Conservation (phyloP, 2,329 filamentous ascomycete genomes). For the Phialemoniopsis sp. region DNA sequence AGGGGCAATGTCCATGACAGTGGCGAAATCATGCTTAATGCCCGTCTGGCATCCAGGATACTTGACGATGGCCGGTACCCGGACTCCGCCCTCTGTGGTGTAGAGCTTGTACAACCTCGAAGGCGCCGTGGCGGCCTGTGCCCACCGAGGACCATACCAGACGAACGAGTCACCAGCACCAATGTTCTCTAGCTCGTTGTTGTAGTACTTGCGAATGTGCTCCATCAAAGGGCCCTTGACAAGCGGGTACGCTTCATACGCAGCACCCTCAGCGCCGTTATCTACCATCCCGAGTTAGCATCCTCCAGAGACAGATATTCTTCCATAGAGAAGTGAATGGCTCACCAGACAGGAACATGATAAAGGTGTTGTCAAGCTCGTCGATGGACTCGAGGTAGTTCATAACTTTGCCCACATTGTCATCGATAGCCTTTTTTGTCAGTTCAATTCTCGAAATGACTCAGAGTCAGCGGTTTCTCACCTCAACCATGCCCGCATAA, state of each 20-base stretch:
- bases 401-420: slow-evolving; percentile 55
- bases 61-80: slow-evolving; percentile 42
- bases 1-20: slow-evolving; percentile 47
- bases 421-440: slow-evolving; percentile 51
- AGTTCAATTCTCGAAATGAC: no score
- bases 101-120: slow-evolving; percentile 23
- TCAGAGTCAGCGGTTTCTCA: no score
- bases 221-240: slow-evolving; percentile 14
- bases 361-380: slow-evolving; percentile 59
- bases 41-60: slow-evolving; percentile 13
- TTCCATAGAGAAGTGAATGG: no score
- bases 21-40: slow-evolving; percentile 46
- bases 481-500: slow-evolving; percentile 62
- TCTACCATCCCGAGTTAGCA: no score
- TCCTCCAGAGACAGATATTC: no score
- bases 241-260: slow-evolving; percentile 14
- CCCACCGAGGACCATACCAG: slow-evolving; percentile 54
- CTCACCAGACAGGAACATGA: slow-evolving; percentile 50
- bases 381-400: slow-evolving; percentile 49
- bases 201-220: slow-evolving; percentile 42
- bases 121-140: slow-evolving; percentile 22
- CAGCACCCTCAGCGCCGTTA: slow-evolving; percentile 33
- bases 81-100: slow-evolving; percentile 42
- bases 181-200: slow-evolving; percentile 51
- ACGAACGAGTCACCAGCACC: slow-evolving; percentile 48